Percentiles rank a stretch among this genome's conserved stretches.
Conservation (phyloP, 148 eudicot species). For the Talinum fruticosum region DNA sequence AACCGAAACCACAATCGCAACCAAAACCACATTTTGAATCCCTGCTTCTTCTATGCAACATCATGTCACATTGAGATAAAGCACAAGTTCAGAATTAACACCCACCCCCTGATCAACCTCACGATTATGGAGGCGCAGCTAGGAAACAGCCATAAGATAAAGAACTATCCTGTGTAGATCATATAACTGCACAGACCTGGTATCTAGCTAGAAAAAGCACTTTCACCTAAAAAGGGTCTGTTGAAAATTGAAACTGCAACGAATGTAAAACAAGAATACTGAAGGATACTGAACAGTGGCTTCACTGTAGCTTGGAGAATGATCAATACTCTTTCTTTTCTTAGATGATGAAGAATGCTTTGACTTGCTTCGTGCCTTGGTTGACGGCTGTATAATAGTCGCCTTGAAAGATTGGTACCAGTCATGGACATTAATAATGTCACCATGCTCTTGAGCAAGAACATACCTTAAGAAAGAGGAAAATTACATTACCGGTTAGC, state of each 20-base stretch:
- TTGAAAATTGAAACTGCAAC: neutral
- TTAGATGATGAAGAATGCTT: conserved; percentile 65
- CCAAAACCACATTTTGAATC: too few relatives aligned
- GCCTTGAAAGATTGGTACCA: conserved; percentile 88
- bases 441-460: conserved; percentile 90
- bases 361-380: conserved; percentile 41
- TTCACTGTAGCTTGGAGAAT: conserved; percentile 43
- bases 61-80: neutral
- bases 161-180: neutral
- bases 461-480: conserved; percentile 48
- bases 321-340: conserved; percentile 46
- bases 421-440: conserved; percentile 84
- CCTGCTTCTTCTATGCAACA: too few relatives aligned
- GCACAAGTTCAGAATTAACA: neutral
- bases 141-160: neutral
- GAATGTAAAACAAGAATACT: conserved; percentile 10
- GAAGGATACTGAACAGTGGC: conserved; percentile 82
- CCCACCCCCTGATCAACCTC: neutral
- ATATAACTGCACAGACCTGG: neutral
- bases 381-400: conserved; percentile 30
- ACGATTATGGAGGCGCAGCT: neutral
- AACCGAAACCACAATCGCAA: too few relatives aligned
- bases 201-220: neutral
- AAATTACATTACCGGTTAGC: neutral
- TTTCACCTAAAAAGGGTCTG: neutral